Evolutionary conservation across 805 yeast species (phyloP), one percentile per base, ranked within the genome.

Genomic region (Yarrowia osloensis): DNA sequence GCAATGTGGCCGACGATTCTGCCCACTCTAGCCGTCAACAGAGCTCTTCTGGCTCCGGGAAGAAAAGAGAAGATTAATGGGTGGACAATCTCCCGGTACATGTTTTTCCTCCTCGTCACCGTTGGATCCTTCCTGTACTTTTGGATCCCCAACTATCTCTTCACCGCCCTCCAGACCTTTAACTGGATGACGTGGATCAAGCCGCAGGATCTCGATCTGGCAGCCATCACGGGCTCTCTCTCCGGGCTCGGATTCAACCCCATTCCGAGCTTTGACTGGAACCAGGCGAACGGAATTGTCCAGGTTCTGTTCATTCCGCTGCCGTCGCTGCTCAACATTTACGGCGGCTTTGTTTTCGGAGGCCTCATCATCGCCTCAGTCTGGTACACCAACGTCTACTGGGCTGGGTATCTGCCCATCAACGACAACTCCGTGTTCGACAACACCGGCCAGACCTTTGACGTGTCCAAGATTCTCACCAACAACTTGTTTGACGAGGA

Each of bases 101-200:
- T 73, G 57, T 83, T 85, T 72, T 86, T 87, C 74, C 71, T 80
- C 24, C 65, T 77, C 46, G 79, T 79, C 4, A 77, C 83, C 65
- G 66, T 72, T 17, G 74, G 74, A 17, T 75, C 82, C 39, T 86
- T 87, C 70, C 68, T 80, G 7, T 88, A 87, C 83, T 85, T 83
- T 72, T 88, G 88, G 86, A 77, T 88, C 70, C 91, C 93, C 15
- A 88, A 86, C 66, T 88, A 80, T 74, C 78, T 89, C 21, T 87
- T 87, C 77, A 79, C 80, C 21, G 90, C 86, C 1, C 80, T 89
- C 59, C 81, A 86, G 0, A 82, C 81, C 70, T 89, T 89, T 76
- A 84, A 81, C 71, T 86, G 89, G 89, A 82, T 84, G 71, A 81
- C 77, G 28, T 85, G 88, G 88, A 84, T 84, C 55, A 77, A 69